A percentile compares a stretch with the other conserved stretches of the same genome.
Conservation (phyloP, 352 stramenopile genomes). For the Globisporangium polare region DNA sequence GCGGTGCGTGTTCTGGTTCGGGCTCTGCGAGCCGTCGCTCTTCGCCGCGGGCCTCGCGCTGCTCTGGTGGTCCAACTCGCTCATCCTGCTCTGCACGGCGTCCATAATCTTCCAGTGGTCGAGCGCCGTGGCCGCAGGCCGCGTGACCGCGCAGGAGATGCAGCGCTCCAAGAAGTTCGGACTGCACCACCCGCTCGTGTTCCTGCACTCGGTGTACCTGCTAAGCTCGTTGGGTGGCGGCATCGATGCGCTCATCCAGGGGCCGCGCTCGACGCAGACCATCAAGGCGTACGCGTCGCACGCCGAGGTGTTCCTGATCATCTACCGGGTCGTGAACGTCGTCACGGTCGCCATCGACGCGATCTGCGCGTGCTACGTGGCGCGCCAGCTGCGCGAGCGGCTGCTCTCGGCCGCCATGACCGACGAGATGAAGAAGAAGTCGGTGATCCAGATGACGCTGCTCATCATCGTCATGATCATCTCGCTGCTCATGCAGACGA, state of each 20-base stretch:
- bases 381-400: constrained; percentile 36
- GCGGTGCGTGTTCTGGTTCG: constrained; percentile 42
- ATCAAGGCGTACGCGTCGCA: constrained; percentile 25
- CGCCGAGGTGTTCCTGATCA: constrained; percentile 20
- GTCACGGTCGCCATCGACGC: constrained; percentile 42
- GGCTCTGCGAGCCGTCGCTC: constrained; percentile 27
- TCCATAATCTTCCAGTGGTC: constrained; percentile 71
- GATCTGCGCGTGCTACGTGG: constrained; percentile 37
- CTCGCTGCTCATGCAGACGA: constrained; percentile 39
- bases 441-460: constrained; percentile 63
- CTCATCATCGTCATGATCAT: constrained; percentile 41
- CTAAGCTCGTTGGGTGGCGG: constrained; percentile 29
- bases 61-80: constrained; percentile 57
- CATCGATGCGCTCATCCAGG: constrained; percentile 27
- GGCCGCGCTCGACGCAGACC: constrained; percentile 16
- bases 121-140: constrained; percentile 46
- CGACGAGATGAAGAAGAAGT: constrained; percentile 76
- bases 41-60: constrained; percentile 32
- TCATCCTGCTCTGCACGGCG: constrained; percentile 61
- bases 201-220: constrained; percentile 55
- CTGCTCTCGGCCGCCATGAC: constrained; percentile 60
- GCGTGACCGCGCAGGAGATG: constrained; percentile 42
- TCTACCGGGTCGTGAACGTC: constrained; percentile 41
- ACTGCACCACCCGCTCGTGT: constrained; percentile 49
- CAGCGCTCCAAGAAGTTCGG: constrained; percentile 45